Percentiles rank a stretch among this genome's conserved stretches.
These are phyloP conservation scores for Solanum chmielewskii DNA, from an alignment of 257 asterid genomes.

Conservation along the genomic window DNA sequence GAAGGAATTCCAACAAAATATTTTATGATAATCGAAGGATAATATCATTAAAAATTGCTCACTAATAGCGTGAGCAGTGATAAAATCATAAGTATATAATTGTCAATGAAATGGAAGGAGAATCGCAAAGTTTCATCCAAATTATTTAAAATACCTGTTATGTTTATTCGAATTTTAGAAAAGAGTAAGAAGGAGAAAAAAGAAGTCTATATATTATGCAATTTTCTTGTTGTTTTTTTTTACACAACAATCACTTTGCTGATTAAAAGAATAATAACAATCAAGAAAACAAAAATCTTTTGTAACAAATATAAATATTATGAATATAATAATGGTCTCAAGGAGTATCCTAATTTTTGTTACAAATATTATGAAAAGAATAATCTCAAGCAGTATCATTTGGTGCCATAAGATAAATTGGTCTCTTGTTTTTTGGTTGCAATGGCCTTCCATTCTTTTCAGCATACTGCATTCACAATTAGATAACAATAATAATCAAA, in stretches of 20 bases:
- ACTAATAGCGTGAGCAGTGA: rapidly evolving
- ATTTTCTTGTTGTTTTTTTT: neutral
- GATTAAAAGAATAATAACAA: neutral
- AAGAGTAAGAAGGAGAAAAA: neutral
- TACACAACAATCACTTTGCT: neutral
- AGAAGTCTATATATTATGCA: neutral
- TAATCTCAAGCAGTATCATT: neutral
- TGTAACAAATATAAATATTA: neutral
- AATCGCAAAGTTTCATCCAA: neutral
- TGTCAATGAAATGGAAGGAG: rapidly evolving
- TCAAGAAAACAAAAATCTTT: neutral
- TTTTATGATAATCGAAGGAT: neutral
- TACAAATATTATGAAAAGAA: neutral
- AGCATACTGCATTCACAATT: conserved; percentile 31
- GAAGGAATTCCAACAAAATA: neutral
- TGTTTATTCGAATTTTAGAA: neutral
- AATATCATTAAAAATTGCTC: no score
- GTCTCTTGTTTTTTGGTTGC: conserved; percentile 29
- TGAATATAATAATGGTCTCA: neutral
- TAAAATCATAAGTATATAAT: neutral
- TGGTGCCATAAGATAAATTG: conserved; percentile 26
- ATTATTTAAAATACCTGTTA: neutral
- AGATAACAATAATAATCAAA: neutral
- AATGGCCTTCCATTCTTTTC: conserved; percentile 52
- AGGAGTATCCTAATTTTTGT: neutral